Evolutionary conservation across 2,329 filamentous ascomycete genomes (phyloP).

Genomic region (Aureobasidium sp.): DNA sequence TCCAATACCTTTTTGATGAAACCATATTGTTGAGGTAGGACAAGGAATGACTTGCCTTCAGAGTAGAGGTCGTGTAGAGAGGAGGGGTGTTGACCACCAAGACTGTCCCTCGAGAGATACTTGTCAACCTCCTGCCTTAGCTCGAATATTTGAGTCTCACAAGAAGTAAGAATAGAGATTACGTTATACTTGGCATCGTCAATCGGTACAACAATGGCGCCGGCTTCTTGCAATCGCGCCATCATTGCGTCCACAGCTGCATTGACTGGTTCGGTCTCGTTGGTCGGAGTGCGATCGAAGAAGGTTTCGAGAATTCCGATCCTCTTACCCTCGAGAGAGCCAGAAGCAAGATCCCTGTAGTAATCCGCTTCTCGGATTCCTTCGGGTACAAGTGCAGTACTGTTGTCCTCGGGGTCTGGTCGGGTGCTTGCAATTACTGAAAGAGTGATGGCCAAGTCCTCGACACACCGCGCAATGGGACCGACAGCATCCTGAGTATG

Average conservation of each 20-base stretch:
- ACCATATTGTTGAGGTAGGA: constrained; percentile 53
- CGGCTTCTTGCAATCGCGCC: constrained; percentile 39
- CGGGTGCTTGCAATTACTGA: constrained; percentile 41
- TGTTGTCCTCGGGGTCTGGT: constrained; percentile 47
- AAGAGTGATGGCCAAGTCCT: constrained; percentile 28
- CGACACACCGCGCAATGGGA: constrained; percentile 27
- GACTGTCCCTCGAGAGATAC: constrained; percentile 46
- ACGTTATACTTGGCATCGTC: constrained; percentile 46
- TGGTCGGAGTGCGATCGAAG: constrained; percentile 46
- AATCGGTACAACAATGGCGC: constrained; percentile 47
- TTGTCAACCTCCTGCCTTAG: constrained; percentile 49
- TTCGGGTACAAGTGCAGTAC: constrained; percentile 43
- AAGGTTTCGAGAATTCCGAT: constrained; percentile 51
- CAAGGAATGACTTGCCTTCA: constrained; percentile 46
- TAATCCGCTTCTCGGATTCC: constrained; percentile 42
- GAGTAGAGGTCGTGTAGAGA: constrained; percentile 46
- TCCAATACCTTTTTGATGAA: constrained; percentile 46
- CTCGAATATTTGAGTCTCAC: constrained; percentile 57
- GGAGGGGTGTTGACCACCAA: constrained; percentile 38
- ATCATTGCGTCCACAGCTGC: constrained; percentile 44
- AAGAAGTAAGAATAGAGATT: constrained; percentile 38
- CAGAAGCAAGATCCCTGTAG: constrained; percentile 32
- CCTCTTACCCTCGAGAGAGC: constrained; percentile 35
- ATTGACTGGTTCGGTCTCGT: constrained; percentile 54
- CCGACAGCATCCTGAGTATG: constrained; percentile 30